Percentiles rank a stretch among this genome's conserved stretches.
Evolutionary conservation across 2,329 filamentous ascomycete species (phyloP).

Genomic region (Hypoxylon sp.): DNA sequence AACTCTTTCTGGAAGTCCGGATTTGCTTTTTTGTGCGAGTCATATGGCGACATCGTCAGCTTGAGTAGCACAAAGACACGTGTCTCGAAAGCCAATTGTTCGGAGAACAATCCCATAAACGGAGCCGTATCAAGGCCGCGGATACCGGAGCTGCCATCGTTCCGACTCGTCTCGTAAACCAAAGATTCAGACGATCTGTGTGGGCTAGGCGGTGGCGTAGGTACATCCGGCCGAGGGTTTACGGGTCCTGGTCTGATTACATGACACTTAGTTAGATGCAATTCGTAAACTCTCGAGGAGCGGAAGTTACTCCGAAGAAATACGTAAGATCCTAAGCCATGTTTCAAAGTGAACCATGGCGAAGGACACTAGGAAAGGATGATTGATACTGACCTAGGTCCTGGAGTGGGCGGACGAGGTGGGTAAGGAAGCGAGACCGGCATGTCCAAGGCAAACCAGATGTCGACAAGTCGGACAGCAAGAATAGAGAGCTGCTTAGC

Average conservation of each 20-base stretch:
- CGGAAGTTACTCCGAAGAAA: slow-evolving; percentile 7
- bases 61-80: slow-evolving; percentile 9
- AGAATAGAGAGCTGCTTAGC: slow-evolving; percentile 36
- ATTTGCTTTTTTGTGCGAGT: slow-evolving; percentile 8
- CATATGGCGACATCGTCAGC: slow-evolving; percentile 21
- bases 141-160: neutral
- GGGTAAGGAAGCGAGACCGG: slow-evolving; percentile 44
- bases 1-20: slow-evolving; percentile 1
- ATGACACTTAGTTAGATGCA: slow-evolving; percentile 26
- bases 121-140: slow-evolving; percentile 1
- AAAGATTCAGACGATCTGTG: slow-evolving; percentile 28
- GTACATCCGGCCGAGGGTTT: slow-evolving; percentile 48
- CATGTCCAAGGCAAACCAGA: slow-evolving; percentile 19
- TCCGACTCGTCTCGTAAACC: neutral
- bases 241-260: slow-evolving; percentile 47
- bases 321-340: slow-evolving; percentile 26
- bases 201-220: slow-evolving; percentile 52
- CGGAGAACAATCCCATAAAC: slow-evolving; percentile 15
- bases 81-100: slow-evolving; percentile 9
- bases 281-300: slow-evolving; percentile 4
- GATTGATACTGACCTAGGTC: slow-evolving; percentile 42
- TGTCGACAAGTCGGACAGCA: slow-evolving; percentile 23
- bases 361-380: slow-evolving; percentile 2
- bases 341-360: slow-evolving; percentile 25
- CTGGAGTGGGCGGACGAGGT: slow-evolving; percentile 49